Evolutionary conservation across 176 grass and related monocot genomes (phyloP).

Genomic region (Avena insularis): DNA sequence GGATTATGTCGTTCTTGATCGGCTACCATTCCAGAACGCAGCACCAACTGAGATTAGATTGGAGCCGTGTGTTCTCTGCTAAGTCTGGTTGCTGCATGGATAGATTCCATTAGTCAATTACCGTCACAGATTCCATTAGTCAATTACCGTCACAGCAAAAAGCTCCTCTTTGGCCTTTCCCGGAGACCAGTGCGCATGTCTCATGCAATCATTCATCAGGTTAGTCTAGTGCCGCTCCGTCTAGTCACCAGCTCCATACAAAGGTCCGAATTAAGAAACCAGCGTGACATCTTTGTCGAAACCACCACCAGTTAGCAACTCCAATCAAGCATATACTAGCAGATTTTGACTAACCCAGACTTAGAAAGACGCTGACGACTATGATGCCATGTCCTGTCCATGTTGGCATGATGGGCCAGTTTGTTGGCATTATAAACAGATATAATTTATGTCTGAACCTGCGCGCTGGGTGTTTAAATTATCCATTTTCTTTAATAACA

Average conservation of each 20-base stretch:
- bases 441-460: too few relatives aligned
- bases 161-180: slow-evolving; percentile 40
- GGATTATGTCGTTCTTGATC: not conserved
- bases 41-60: not conserved
- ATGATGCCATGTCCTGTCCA: slow-evolving; percentile 33
- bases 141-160: not conserved
- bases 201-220: slow-evolving; percentile 28
- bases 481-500: not conserved
- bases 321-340: not conserved
- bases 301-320: slow-evolving; percentile 20
- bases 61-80: not conserved
- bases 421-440: not conserved
- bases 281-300: slow-evolving; percentile 29
- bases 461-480: not conserved
- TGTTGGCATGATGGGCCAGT: not conserved
- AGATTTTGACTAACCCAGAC: not conserved
- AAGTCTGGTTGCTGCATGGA: not conserved
- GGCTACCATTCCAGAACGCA: not conserved
- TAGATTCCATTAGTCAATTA: slow-evolving; percentile 45
- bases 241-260: not conserved
- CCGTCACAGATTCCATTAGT: not conserved
- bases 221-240: not conserved
- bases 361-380: not conserved
- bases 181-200: slow-evolving; percentile 18
- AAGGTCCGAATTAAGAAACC: not conserved